phyloP scores from a whole-genome alignment of 225 moss, liverwort and hornwort genomes.

The Takakia lepidozioides region DNA sequence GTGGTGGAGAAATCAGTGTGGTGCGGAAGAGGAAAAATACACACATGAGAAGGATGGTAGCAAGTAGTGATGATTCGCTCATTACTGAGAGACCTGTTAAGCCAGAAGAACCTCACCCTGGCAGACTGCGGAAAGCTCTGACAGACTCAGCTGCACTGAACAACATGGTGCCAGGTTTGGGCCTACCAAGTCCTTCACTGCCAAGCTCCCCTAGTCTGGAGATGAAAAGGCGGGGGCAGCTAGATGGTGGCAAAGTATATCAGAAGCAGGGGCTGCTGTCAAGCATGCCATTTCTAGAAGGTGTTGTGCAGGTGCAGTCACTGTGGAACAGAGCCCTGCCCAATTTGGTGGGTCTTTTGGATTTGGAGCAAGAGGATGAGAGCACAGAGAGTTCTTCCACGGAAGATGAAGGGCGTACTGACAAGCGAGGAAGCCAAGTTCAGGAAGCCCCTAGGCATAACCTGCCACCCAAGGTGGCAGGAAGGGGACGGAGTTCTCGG shows the following conservation, averaged over 20 bases:
- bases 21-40: slow-evolving; percentile 1
- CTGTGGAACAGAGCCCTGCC: slow-evolving; percentile 30
- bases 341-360: slow-evolving; percentile 23
- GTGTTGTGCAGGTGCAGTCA: slow-evolving; percentile 30
- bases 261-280: slow-evolving; percentile 19
- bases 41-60: slow-evolving; percentile 2
- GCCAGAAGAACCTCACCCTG: slow-evolving; percentile 2
- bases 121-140: slow-evolving; percentile 18
- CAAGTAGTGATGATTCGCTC: too few species aligned
- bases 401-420: slow-evolving; percentile 8
- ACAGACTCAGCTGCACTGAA: slow-evolving; percentile 18
- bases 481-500: too few species aligned
- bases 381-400: slow-evolving; percentile 6
- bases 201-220: slow-evolving; percentile 20
- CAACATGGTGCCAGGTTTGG: slow-evolving; percentile 9
- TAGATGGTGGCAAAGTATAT: too few species aligned
- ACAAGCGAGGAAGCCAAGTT: slow-evolving; percentile 5
- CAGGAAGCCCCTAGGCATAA: slow-evolving; percentile 1
- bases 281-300: slow-evolving; percentile 31
- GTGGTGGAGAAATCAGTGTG: slow-evolving; percentile 9
- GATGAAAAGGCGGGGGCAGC: background rate
- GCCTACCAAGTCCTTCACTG: slow-evolving; percentile 1
- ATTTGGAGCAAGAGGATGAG: slow-evolving; percentile 10
- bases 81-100: slow-evolving; percentile 2
- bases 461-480: background rate